Base-by-base conservation (phyloP, 495 filamentous ascomycete species). In the Penicillium taxi region DNA sequence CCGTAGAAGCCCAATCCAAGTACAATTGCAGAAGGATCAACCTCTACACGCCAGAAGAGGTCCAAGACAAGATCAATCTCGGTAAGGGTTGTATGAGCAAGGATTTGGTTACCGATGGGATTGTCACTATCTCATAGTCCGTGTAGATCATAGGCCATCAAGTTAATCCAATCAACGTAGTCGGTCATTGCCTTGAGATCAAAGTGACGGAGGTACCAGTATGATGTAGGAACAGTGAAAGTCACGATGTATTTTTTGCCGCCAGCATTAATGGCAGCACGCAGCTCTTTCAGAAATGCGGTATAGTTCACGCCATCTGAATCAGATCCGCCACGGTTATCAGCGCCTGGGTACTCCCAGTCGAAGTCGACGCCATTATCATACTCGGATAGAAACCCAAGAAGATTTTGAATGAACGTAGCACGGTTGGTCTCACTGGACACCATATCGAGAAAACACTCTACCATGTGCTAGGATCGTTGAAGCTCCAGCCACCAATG, bases 351-450 rank as follows among this genome's bases (percentile, higher is more conserved):
- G 37, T 72, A 75, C 37, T 75, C 68, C 72, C 74, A 78, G 44
- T 78, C 30, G 2, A 79, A 35, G 36, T 80, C 74, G 3, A 75
- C 53, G 1, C 75, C 75, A 32, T 73, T 53, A 32, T 62, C 63
- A 39, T 71, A 72, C 11, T 46, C 47, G 1, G 48, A 42, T 0
- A 72, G 34, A 0, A 56, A 67, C 9, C 37, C 21, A 35, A 76
- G 67, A 50, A 78, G 75, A 4, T 38, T 48, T 1, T 52, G 41
- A n/a, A 21, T 18, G 16, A 37, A 42, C 13, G 25, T 18, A 13
- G n/a, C 2, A 13, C 66, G 61, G n/a, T 59, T 63, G 0, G 4
- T 47, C 1, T 40, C 16, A 2, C 48, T 55, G 16, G 44, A 32
- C 15, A 48, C 50, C 27, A 66, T 50, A 37, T 61, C 54, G n/a